These are phyloP conservation scores for Golubevia pallescens DNA, from an alignment of 1,284 basidiomycete species.

Conservation along the genomic window DNA sequence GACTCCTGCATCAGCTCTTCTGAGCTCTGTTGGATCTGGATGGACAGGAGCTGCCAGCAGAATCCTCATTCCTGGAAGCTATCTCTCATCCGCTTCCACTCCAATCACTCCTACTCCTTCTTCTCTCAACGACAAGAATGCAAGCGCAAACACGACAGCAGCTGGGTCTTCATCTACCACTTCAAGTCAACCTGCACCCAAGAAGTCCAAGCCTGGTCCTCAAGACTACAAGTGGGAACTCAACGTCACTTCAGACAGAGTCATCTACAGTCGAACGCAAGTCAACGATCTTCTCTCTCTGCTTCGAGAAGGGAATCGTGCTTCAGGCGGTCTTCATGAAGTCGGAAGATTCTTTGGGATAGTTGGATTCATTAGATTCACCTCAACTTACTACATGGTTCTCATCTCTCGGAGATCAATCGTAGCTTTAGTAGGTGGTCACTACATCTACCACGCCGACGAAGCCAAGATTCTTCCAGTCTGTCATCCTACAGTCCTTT, in stretches of 20 bases:
- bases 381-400: conserved; percentile 61
- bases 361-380: conserved; percentile 63
- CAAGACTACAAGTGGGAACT: conserved; percentile 32
- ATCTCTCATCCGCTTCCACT: no score
- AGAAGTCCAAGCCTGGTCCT: neutral
- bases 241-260: conserved; percentile 46
- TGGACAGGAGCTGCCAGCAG: no score
- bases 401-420: conserved; percentile 54
- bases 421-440: conserved; percentile 84
- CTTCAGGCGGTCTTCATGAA: conserved; percentile 49
- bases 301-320: conserved; percentile 48
- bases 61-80: no score
- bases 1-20: no score
- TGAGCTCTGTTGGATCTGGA: no score
- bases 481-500: conserved; percentile 39
- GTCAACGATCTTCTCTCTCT: conserved; percentile 47
- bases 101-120: no score
- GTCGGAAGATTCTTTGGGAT: conserved; percentile 61
- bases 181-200: neutral
- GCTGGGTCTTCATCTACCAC: neutral
- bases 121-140: no score
- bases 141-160: no score
- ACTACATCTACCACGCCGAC: conserved; percentile 83
- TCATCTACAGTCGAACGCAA: conserved; percentile 47
- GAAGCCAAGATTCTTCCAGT: conserved; percentile 55